phyloP scores from a whole-genome alignment of 805 yeast genomes.

The Candida boleticola region DNA sequence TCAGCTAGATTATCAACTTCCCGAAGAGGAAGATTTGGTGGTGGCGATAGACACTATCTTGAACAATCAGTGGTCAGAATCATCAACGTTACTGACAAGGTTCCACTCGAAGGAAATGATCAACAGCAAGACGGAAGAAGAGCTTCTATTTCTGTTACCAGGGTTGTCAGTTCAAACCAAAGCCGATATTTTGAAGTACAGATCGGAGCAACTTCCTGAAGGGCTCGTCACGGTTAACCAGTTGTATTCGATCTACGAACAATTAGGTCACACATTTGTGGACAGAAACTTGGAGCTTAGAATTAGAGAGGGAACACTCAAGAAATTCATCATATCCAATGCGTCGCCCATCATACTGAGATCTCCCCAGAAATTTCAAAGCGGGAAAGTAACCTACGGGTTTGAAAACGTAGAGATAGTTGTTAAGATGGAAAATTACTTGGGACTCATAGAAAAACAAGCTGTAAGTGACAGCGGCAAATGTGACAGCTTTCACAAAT shows the following conservation, averaged over 20 bases:
- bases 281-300: slow-evolving; percentile 43
- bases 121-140: slow-evolving; percentile 15
- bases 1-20: slow-evolving; percentile 37
- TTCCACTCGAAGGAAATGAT: slow-evolving; percentile 16
- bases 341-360: slow-evolving; percentile 46
- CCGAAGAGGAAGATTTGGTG: slow-evolving; percentile 25
- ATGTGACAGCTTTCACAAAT: slow-evolving; percentile 19
- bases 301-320: slow-evolving; percentile 34
- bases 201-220: slow-evolving; percentile 33
- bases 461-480: slow-evolving; percentile 8
- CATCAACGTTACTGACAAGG: slow-evolving; percentile 24
- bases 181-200: slow-evolving; percentile 36
- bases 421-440: slow-evolving; percentile 23
- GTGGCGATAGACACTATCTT: slow-evolving; percentile 32
- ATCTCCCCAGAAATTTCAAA: slow-evolving; percentile 26
- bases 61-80: slow-evolving; percentile 39
- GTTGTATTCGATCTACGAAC: slow-evolving; percentile 46
- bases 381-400: slow-evolving; percentile 40
- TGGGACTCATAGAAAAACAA: slow-evolving; percentile 7
- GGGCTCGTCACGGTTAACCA: slow-evolving; percentile 45
- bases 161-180: slow-evolving; percentile 34
- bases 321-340: slow-evolving; percentile 40
- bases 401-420: slow-evolving; percentile 42
- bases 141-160: slow-evolving; percentile 30
- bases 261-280: slow-evolving; percentile 47